Conservation (phyloP, 1,139 yeast species). For the Sugiyamaella xylanicola region DNA sequence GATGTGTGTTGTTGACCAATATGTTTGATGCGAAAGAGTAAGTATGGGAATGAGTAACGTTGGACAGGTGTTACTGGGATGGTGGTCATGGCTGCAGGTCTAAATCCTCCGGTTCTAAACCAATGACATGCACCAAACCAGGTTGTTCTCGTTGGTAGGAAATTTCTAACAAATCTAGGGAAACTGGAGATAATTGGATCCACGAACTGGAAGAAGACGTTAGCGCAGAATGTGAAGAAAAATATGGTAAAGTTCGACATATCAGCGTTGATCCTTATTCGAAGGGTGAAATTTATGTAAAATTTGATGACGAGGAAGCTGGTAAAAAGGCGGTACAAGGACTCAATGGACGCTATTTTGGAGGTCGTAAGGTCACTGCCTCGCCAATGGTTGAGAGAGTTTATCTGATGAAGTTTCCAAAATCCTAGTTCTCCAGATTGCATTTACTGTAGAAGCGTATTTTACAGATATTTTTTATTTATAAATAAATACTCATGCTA, state of each 20-base stretch:
- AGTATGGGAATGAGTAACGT: slow-evolving; percentile 23
- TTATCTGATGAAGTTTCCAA: slow-evolving; percentile 34
- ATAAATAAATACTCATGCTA: background rate
- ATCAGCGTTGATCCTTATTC: slow-evolving; percentile 40
- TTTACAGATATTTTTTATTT: background rate
- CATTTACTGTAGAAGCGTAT: background rate
- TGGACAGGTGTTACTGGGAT: no score
- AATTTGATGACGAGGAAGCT: slow-evolving; percentile 38
- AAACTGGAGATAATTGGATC: slow-evolving; percentile 43
- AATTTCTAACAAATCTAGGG: slow-evolving; percentile 32
- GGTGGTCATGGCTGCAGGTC: no score
- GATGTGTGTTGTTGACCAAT: slow-evolving; percentile 41
- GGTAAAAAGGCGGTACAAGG: slow-evolving; percentile 42
- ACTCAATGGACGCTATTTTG: slow-evolving; percentile 44
- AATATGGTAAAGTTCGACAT: slow-evolving; percentile 44
- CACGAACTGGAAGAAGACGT: slow-evolving; percentile 45
- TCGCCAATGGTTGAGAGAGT: slow-evolving; percentile 42
- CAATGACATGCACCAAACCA: no score
- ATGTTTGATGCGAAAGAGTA: slow-evolving; percentile 45
- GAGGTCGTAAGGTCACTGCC: slow-evolving; percentile 40
- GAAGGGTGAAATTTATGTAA: slow-evolving; percentile 43
- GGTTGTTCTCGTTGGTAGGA: background rate
- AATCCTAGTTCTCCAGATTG: background rate
- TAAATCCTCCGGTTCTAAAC: no score
- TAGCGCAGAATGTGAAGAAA: slow-evolving; percentile 43